Evolutionary conservation across 2,329 filamentous ascomycete genomes (phyloP), one percentile per base, ranked within the genome.

Genomic region (Sordariomycetes sp.): DNA sequence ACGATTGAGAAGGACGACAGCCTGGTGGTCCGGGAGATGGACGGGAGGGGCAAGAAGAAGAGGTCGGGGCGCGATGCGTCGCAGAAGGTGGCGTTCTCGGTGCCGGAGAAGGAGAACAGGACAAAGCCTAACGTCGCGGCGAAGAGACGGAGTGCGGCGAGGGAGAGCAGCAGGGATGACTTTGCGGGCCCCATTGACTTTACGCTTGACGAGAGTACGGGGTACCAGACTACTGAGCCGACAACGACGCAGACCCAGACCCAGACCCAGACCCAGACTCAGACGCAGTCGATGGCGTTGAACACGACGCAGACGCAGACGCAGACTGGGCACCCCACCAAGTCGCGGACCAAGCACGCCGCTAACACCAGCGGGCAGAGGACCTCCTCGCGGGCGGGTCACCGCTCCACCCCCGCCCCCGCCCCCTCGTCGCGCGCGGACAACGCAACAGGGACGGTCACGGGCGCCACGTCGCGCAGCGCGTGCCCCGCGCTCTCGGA

Each of bases 401-500:
- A 52, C 36, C 55, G 55, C 25, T 39, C 55, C n/a, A 48, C 55
- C 20, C 32, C n/a, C 32, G 52, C 55, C 5, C 25, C 55, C 6
- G 52, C 55, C 5, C 25, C 55, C 6, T n/a, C 24, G 20, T 25
- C 35, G 28, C 24, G 34, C 10, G 20, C 24, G 32, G 48, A 45
- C 1, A 58, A 59, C 20, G 52, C 58, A 48, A 59, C 59, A 2
- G 52, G 54, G 15, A 54, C 45, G 13, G 58, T 61, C 2, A 59
- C 59, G 24, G 48, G 59, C 22, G 60, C 59, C 54, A 60, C 61
- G 65, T 20, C 20, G 6, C 51, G 62, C 50, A 63, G 65, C 24
- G 54, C 64, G 5, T 72, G 75, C 61, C 73, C 75, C n/a, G 69
- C 71, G 1, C 72, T 83, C 13, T 81, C 79, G 12, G 68, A 67